phyloP scores from a whole-genome alignment of 768 basidiomycete species.

The Lyophyllum atratum region DNA sequence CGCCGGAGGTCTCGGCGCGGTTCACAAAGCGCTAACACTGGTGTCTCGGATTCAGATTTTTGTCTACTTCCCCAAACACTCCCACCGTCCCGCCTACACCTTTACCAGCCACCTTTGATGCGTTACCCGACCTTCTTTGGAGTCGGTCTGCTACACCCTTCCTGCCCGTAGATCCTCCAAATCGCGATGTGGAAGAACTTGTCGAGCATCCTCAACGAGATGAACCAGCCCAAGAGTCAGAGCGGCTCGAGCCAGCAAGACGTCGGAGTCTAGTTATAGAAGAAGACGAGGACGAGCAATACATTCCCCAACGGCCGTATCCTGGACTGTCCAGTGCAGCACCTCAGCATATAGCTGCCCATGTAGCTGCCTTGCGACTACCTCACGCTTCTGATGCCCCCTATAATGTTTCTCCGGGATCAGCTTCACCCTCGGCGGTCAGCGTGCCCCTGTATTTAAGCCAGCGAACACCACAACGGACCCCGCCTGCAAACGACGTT shows the following conservation, averaged over 20 bases:
- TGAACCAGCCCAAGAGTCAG: conserved; percentile 27
- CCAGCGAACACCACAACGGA: conserved; percentile 44
- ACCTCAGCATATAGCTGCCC: conserved; percentile 38
- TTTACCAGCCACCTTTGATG: conserved; percentile 43
- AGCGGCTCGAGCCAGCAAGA: conserved; percentile 42
- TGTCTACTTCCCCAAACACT: conserved; percentile 58
- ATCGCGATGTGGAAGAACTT: conserved; percentile 30
- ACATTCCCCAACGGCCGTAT: conserved; percentile 41
- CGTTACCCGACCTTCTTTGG: conserved; percentile 35
- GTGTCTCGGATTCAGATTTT: conserved; percentile 52
- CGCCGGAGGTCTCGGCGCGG: conserved; percentile 57
- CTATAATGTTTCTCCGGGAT: conserved; percentile 48
- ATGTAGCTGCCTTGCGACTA: conserved; percentile 32
- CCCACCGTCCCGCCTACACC: conserved; percentile 58
- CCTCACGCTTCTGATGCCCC: conserved; percentile 57
- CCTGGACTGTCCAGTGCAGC: conserved; percentile 45
- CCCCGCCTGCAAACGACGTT: conserved; percentile 56
- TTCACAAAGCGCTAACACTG: conserved; percentile 44
- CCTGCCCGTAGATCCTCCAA: conserved; percentile 34
- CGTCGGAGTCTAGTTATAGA: conserved; percentile 70
- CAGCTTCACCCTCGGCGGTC: conserved; percentile 37
- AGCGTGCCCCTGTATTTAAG: conserved; percentile 53
- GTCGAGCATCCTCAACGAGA: conserved; percentile 21
- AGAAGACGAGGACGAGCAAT: conserved; percentile 65
- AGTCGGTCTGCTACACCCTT: conserved; percentile 46